These are phyloP conservation scores for Candida chauliodis DNA, from an alignment of 805 yeast genomes.

Conservation along the genomic window DNA sequence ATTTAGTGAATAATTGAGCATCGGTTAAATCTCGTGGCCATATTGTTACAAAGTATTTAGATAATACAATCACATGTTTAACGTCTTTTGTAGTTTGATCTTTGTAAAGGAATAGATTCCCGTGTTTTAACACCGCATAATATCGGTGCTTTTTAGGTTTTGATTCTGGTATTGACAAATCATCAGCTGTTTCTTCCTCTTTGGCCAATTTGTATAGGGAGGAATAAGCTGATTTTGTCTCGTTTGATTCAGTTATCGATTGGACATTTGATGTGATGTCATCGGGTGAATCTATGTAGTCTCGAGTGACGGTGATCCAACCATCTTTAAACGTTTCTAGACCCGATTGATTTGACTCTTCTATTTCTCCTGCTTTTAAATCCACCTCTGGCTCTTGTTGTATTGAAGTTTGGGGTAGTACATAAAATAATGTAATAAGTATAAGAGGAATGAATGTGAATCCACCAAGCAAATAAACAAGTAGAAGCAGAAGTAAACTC, in stretches of 20 bases:
- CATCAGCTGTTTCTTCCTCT: conserved; percentile 2
- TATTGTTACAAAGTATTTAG: conserved; percentile 64
- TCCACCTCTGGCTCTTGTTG: conserved; percentile 16
- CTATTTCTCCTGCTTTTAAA: conserved; percentile 59
- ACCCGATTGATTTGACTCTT: conserved; percentile 58
- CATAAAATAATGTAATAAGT: conserved; percentile 34
- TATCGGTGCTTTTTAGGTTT: conserved; percentile 53
- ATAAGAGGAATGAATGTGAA: conserved; percentile 70
- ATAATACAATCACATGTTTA: conserved; percentile 73
- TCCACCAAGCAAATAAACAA: conserved; percentile 57
- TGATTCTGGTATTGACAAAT: conserved; percentile 2
- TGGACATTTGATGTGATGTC: conserved; percentile 48
- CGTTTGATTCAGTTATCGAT: conserved; percentile 37
- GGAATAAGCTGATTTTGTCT: conserved; percentile 54
- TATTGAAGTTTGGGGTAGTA: conserved; percentile 29
- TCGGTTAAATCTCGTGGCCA: conserved; percentile 84
- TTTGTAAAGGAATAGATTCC: conserved; percentile 80
- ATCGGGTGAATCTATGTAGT: conserved; percentile 47
- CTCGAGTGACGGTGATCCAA: conserved; percentile 82
- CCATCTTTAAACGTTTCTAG: conserved; percentile 64
- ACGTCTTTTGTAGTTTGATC: conserved; percentile 64
- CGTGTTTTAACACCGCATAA: conserved; percentile 76
- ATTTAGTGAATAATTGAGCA: conserved; percentile 75
- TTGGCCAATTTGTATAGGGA: conserved; percentile 54
- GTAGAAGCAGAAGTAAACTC: conserved; percentile 1